A percentile compares a stretch with the other conserved stretches of the same genome.
These are phyloP conservation scores for Trichoderma asperellum DNA, from an alignment of 2,329 filamentous ascomycete species.

Conservation along the genomic window DNA sequence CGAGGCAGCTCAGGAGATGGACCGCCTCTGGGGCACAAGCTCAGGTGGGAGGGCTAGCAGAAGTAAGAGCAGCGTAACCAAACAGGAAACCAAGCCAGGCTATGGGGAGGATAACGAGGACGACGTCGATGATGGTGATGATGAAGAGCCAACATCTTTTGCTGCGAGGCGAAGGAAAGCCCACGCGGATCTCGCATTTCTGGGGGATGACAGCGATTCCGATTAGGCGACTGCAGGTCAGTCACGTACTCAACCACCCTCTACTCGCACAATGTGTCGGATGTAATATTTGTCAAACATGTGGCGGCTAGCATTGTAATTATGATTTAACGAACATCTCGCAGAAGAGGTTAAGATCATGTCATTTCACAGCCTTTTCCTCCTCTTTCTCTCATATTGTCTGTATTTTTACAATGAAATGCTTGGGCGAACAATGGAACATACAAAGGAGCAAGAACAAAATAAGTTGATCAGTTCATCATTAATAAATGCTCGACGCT, in stretches of 20 bases:
- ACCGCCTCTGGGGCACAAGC: conserved; percentile 71
- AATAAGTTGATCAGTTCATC: not conserved
- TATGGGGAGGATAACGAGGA: conserved; percentile 40
- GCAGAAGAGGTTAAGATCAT: not conserved
- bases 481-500: conserved; percentile 1
- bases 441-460: not conserved
- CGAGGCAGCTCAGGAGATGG: conserved; percentile 81
- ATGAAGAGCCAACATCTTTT: conserved; percentile 42
- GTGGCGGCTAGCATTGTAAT: not conserved
- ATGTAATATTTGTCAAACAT: not conserved
- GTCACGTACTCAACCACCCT: not conserved
- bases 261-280: not conserved
- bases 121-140: conserved; percentile 38
- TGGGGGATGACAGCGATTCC: conserved; percentile 70
- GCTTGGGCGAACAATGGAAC: not conserved
- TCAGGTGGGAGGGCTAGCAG: conserved; percentile 48
- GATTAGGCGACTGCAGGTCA: conserved; percentile 46
- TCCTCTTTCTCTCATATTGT: not conserved
- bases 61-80: conserved; percentile 40
- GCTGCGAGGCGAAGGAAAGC: conserved; percentile 53
- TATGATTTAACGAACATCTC: not conserved
- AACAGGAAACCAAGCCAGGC: conserved; percentile 35
- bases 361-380: not conserved
- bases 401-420: not conserved
- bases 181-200: conserved; percentile 63